A percentile compares a stretch with the other conserved stretches of the same genome.
Evolutionary conservation across 2,329 filamentous ascomycete species (phyloP).

Genomic region (Epichloe scottii): DNA sequence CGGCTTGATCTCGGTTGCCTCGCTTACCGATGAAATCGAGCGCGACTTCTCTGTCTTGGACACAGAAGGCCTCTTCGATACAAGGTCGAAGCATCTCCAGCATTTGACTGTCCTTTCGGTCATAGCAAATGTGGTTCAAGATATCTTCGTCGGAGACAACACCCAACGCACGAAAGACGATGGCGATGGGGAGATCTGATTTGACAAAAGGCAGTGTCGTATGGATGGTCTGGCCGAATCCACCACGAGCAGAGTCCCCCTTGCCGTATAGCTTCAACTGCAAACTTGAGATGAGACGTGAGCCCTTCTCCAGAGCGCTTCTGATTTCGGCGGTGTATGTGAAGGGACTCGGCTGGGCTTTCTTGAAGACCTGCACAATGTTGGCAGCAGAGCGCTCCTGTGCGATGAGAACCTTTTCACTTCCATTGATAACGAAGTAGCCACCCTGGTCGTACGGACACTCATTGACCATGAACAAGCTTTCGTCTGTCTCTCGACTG

Average conservation of each 20-base stretch:
- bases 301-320: conserved; percentile 93
- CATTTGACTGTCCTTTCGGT: conserved; percentile 91
- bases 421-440: conserved; percentile 98
- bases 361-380: conserved; percentile 98
- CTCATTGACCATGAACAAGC: conserved; percentile 84
- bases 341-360: conserved; percentile 81
- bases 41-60: conserved; percentile 89
- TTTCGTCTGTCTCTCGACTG: conserved; percentile 69
- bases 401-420: conserved; percentile 95
- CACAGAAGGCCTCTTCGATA: conserved; percentile 91
- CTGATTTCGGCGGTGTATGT: conserved; percentile 92
- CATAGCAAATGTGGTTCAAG: conserved; percentile 93
- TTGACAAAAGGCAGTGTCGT: conserved; percentile 91
- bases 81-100: conserved; percentile 94
- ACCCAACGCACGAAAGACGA: conserved; percentile 90
- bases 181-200: conserved; percentile 80
- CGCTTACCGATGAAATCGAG: conserved; percentile 93
- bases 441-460: conserved; percentile 97
- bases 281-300: conserved; percentile 83
- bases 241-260: conserved; percentile 62
- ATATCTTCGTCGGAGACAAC: conserved; percentile 98
- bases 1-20: conserved; percentile 48
- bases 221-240: conserved; percentile 78
- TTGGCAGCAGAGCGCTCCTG: conserved; percentile 97
- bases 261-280: conserved; percentile 84